Conservation (phyloP, 139 green algal species). For the Raphidocelis subcapitata region DNA sequence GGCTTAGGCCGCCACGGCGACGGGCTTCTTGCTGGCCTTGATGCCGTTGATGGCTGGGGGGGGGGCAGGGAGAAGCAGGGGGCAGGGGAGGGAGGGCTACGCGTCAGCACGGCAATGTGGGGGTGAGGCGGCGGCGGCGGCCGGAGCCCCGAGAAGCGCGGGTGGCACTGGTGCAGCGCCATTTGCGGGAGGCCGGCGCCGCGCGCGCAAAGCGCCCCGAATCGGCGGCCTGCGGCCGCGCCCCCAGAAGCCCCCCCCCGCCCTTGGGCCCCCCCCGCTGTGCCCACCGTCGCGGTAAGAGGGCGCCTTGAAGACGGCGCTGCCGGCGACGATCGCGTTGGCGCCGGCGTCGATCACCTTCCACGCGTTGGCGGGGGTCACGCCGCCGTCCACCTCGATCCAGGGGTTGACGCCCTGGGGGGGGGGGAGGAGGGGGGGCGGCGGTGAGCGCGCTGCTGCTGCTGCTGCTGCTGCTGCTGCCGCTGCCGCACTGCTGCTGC, state of each 20-base stretch:
- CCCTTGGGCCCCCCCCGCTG: too few species aligned
- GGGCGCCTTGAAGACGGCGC: conserved; percentile 87
- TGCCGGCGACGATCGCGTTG: conserved; percentile 96
- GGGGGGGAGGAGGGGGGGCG: neutral
- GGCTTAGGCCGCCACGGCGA: conserved; percentile 9
- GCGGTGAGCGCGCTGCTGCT: too few species aligned
- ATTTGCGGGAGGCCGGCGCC: too few species aligned
- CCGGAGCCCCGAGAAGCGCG: too few species aligned
- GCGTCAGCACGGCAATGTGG: neutral
- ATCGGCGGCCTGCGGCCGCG: too few species aligned
- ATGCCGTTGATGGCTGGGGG: conserved; percentile 59
- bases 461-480: too few species aligned
- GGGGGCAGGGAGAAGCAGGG: too few species aligned
- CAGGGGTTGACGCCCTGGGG: conserved; percentile 90
- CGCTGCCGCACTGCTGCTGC: too few species aligned
- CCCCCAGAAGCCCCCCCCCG: too few species aligned
- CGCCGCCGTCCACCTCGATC: conserved; percentile 98
- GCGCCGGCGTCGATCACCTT: conserved; percentile 94
- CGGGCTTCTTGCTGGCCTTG: conserved; percentile 55
- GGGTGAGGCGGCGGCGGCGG: too few species aligned
- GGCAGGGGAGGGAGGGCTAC: neutral
- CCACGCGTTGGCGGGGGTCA: conserved; percentile 92
- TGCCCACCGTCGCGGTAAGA: conserved; percentile 69
- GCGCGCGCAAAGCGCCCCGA: too few species aligned
- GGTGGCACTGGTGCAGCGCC: too few species aligned